A percentile compares a stretch with the other conserved stretches of the same genome.
Evolutionary conservation across 2,329 filamentous ascomycete genomes (phyloP).

Genomic region (Penicillium sp.): DNA sequence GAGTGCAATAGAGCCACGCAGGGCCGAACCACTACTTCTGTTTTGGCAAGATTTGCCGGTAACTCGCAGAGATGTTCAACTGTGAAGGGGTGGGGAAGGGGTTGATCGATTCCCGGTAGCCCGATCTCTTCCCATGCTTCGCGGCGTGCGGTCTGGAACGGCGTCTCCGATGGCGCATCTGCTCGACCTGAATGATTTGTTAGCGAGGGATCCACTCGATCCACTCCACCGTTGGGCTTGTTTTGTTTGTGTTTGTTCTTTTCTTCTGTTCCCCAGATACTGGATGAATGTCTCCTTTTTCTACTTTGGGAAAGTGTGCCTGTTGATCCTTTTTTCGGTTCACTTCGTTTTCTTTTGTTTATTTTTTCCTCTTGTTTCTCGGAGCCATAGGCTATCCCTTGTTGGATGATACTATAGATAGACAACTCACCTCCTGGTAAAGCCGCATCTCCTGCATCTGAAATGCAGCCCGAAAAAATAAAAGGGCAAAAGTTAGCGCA

Average conservation of each 20-base stretch:
- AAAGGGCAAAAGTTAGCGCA: conserved; percentile 9
- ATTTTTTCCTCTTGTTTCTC: neutral
- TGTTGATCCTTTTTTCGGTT: neutral
- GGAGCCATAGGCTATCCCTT: neutral
- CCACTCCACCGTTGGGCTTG: neutral
- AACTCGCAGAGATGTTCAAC: conserved; percentile 87
- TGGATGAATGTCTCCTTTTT: neutral
- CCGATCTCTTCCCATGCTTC: conserved; percentile 95
- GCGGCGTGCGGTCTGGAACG: conserved; percentile 78
- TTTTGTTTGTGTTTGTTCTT: neutral
- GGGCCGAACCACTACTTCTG: conserved; percentile 70
- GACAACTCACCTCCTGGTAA: conserved; percentile 71
- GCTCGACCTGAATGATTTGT: conserved; percentile 48
- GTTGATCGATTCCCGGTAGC: conserved; percentile 68
- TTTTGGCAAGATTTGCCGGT: conserved; percentile 71
- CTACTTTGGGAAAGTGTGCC: neutral
- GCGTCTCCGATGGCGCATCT: conserved; percentile 54
- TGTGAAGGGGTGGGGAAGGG: conserved; percentile 72
- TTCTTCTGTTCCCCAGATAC: neutral
- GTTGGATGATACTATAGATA: neutral
- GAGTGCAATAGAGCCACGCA: conserved; percentile 76
- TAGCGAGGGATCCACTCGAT: neutral
- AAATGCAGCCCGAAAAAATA: neutral
- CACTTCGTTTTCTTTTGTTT: neutral
- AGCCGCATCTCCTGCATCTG: conserved; percentile 77